Percentiles rank a stretch among this genome's conserved stretches.
These are phyloP conservation scores for Diaporthe sp. DNA, from an alignment of 2,329 filamentous ascomycete species.

Conservation along the genomic window DNA sequence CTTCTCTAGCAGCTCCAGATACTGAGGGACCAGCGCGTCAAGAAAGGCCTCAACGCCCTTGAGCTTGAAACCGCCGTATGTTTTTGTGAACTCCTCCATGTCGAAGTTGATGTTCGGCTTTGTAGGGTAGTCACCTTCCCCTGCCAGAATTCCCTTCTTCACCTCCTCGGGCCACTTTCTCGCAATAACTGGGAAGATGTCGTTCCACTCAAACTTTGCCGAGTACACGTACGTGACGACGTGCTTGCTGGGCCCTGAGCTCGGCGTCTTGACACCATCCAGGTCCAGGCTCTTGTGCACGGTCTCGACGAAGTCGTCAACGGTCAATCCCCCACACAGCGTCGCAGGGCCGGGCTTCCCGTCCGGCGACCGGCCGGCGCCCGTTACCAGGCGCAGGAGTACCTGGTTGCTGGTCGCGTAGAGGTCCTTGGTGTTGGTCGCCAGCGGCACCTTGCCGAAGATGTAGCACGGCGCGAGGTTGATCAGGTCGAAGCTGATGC, in stretches of 20 bases:
- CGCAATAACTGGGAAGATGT: constrained; percentile 29
- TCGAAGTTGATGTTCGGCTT: constrained; percentile 34
- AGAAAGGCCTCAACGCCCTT: constrained; percentile 39
- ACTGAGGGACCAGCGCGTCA: constrained; percentile 35
- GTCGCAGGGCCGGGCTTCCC: constrained; percentile 4
- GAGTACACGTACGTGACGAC: constrained; percentile 34
- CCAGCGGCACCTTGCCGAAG: constrained; percentile 39
- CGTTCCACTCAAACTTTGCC: constrained; percentile 36
- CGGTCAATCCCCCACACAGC: background rate
- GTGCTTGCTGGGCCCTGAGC: constrained; percentile 32
- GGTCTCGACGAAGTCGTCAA: constrained; percentile 36
- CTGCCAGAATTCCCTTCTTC: constrained; percentile 37
- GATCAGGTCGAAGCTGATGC: constrained; percentile 39
- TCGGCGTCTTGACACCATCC: constrained; percentile 35
- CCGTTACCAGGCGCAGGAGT: constrained; percentile 28
- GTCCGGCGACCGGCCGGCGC: constrained; percentile 12
- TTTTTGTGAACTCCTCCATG: constrained; percentile 12
- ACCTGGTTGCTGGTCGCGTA: constrained; percentile 36
- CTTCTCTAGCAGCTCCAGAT: constrained; percentile 40
- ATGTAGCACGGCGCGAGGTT: constrained; percentile 39
- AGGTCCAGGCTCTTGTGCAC: constrained; percentile 38
- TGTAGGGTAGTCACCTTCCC: constrained; percentile 38
- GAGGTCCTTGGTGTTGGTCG: constrained; percentile 32
- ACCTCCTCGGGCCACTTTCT: constrained; percentile 41
- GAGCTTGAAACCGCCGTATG: constrained; percentile 36